Evolutionary conservation across 2,329 filamentous ascomycete genomes (phyloP).

Genomic region (Byssoonygena ceratinophila): DNA sequence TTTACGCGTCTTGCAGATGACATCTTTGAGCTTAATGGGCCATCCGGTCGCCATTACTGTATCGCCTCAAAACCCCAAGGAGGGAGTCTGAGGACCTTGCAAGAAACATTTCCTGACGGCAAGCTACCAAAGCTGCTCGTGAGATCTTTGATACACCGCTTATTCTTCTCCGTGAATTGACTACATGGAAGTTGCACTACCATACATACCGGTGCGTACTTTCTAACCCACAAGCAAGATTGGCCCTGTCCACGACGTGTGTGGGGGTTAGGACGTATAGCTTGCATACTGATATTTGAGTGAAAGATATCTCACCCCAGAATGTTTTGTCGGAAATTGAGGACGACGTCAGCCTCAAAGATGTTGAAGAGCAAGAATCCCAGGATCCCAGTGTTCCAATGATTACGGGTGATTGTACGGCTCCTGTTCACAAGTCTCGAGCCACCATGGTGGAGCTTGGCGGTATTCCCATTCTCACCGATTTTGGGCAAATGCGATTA

Average conservation of each 20-base stretch:
- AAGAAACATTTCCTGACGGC: constrained; percentile 18
- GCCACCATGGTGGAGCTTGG: constrained; percentile 8
- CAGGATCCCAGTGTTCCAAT: constrained; percentile 13
- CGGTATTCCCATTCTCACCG: constrained; percentile 17
- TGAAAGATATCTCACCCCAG: constrained; percentile 16
- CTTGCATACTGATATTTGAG: neutral
- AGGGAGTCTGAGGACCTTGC: constrained; percentile 19
- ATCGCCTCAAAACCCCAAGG: constrained; percentile 21
- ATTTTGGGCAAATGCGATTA: constrained; percentile 19
- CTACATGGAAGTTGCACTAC: constrained; percentile 16
- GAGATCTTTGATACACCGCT: constrained; percentile 15
- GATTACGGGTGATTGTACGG: neutral
- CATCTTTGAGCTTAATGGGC: constrained; percentile 19
- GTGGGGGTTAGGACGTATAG: neutral
- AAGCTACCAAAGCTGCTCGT: constrained; percentile 18
- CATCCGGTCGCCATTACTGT: constrained; percentile 21
- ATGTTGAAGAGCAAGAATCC: constrained; percentile 15
- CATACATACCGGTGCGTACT: neutral
- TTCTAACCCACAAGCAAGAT: neutral
- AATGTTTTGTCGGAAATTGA: constrained; percentile 14
- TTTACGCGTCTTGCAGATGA: constrained; percentile 21
- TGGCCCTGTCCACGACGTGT: neutral
- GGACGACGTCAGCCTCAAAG: constrained; percentile 10
- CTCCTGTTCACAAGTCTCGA: constrained; percentile 16
- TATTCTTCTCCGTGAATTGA: constrained; percentile 17